Evolutionary conservation across 306 rosid species (phyloP).

Genomic region (Vicia villosa): DNA sequence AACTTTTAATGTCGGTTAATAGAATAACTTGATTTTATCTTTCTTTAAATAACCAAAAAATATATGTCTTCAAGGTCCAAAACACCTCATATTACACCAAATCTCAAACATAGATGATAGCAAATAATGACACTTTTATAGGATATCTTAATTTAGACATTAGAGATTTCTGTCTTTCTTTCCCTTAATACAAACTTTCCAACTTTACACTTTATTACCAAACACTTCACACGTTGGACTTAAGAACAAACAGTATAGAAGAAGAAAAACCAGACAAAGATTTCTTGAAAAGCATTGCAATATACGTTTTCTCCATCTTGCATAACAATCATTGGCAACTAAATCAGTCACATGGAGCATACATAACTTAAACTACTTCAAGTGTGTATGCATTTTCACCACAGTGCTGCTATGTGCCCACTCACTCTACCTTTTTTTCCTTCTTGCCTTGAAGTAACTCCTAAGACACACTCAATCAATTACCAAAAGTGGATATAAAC

Average conservation of each 20-base stretch:
- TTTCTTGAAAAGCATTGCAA: conserved; percentile 30
- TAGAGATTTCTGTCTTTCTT: neutral
- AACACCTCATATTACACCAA: neutral
- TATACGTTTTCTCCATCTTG: conserved; percentile 37
- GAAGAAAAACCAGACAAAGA: neutral
- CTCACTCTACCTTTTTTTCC: conserved; percentile 37
- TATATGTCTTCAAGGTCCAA: neutral
- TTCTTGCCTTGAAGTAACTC: conserved; percentile 53
- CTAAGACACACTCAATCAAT: conserved; percentile 60
- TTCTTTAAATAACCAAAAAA: neutral
- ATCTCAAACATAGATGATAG: neutral
- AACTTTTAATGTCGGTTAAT: neutral
- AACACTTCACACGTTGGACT: neutral
- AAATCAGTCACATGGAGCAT: conserved; percentile 34
- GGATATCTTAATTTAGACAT: neutral
- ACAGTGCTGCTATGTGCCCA: conserved; percentile 24
- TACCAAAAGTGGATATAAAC: conserved; percentile 19
- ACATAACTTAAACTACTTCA: conserved; percentile 22
- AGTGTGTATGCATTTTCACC: conserved; percentile 30
- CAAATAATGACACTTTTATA: neutral
- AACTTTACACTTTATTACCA: neutral
- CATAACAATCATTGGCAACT: conserved; percentile 13
- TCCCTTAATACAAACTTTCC: conserved; percentile 16
- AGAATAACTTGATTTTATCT: neutral
- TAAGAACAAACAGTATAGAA: neutral